Evolutionary conservation across 805 yeast genomes (phyloP), one percentile per base, ranked within the genome.

Genomic region (Starmerella asiatica): DNA sequence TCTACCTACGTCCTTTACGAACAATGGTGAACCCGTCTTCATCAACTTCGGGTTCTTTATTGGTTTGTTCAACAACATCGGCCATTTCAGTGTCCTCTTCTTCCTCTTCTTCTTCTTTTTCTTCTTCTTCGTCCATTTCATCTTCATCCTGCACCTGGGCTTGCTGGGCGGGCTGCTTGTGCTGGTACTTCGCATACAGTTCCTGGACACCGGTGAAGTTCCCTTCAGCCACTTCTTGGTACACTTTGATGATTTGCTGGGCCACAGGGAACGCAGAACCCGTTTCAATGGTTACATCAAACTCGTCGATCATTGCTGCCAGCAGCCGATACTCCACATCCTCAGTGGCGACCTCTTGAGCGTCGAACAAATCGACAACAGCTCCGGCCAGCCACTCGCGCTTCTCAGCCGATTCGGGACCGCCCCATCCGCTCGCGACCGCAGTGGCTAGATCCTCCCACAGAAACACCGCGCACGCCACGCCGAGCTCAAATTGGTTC

Each of bases 1-100:
- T n/a, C n/a, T n/a, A n/a, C 19, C 20, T 31, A 17, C 32, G 30
- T 40, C 24, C 39, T 18, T 24, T 52, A 76, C 84, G 26, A 3
- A 88, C 96, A 51, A 84, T 60, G 51, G 85, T 91, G 55, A 88
- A 88, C 1, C 97, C 98, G 56, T 88, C 97, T 26, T 88, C 97
- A 56, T 88, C 97, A 7, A 88, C 69, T 8, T 79, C 56, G 2
- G 94, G 93, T 9, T 69, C 80, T 16, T 60, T 60, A 55, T 58
- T 60, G 29, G 62, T 67, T 28, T 58, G 63, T 5, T 59, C 68
- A 32, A 54, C 63, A 2, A 49, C 54, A 9, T 54, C 56, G 3
- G 55, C 59, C 4, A 57, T 66, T 1, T 62, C 72, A 4, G 64
- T 70, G 0, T 63, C 71, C 3, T 50, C 60, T 14, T 55, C 62